These are phyloP conservation scores for Populus simonii DNA, from an alignment of 345 rosid genomes.

Conservation along the genomic window DNA sequence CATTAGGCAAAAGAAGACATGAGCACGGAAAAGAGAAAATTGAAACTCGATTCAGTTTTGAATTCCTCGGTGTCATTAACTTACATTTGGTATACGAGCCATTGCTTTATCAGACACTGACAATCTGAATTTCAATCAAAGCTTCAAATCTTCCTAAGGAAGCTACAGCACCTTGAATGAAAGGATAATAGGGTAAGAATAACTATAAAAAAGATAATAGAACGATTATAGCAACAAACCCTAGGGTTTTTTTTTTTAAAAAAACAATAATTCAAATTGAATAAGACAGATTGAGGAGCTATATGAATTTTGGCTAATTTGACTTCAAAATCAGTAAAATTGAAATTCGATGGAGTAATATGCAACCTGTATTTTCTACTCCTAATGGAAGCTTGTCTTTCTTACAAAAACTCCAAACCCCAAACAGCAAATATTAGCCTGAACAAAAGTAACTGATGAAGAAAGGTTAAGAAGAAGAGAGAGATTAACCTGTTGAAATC, in stretches of 20 bases:
- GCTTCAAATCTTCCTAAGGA: not conserved
- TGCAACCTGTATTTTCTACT: not conserved
- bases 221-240: not conserved
- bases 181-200: not conserved
- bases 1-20: not conserved
- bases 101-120: not conserved
- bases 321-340: not conserved
- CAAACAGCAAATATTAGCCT: not conserved
- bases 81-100: constrained; percentile 19
- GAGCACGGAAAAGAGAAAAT: not conserved
- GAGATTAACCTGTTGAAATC: not conserved
- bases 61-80: not conserved
- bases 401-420: not conserved
- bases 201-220: not conserved
- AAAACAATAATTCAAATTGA: not conserved
- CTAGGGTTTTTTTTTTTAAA: not conserved
- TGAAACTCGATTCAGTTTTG: not conserved
- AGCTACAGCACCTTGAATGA: not conserved
- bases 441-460: not conserved
- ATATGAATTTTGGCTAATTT: not conserved
- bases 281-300: not conserved
- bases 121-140: not conserved
- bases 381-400: not conserved
- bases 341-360: not conserved
- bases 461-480: not conserved